phyloP scores from a whole-genome alignment of 1,284 basidiomycete species.

The Irpex rosettiformis region DNA sequence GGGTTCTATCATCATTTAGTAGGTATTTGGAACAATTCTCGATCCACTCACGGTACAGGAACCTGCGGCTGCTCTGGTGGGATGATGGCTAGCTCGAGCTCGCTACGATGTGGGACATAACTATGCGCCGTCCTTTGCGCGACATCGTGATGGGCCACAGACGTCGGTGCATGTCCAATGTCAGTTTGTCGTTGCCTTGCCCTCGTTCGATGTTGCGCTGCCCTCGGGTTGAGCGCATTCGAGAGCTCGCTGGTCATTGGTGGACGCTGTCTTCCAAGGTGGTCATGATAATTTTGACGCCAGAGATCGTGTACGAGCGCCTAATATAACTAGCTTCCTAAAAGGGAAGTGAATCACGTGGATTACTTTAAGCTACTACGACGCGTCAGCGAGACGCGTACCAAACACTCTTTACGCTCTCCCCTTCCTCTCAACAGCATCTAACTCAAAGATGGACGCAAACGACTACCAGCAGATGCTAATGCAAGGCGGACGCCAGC shows the following conservation, averaged over 20 bases:
- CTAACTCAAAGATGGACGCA: background rate
- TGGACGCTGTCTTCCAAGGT: background rate
- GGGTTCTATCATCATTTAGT: conserved; percentile 2
- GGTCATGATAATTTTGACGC: background rate
- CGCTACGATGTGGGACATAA: conserved; percentile 46
- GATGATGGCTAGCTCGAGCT: conserved; percentile 55
- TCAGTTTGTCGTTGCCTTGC: conserved; percentile 18
- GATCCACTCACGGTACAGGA: conserved; percentile 10
- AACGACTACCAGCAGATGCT: conserved; percentile 50
- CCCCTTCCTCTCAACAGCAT: conserved; percentile 7
- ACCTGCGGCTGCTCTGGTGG: conserved; percentile 33
- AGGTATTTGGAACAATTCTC: conserved; percentile 4
- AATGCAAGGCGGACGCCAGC: conserved; percentile 35
- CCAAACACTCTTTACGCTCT: conserved; percentile 7
- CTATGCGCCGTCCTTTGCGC: background rate
- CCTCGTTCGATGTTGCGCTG: conserved; percentile 36
- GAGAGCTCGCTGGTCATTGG: conserved; percentile 60
- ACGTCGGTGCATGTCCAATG: background rate
- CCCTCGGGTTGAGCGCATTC: conserved; percentile 69
- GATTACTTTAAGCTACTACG: too few relatives aligned
- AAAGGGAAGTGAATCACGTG: background rate
- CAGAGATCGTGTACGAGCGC: background rate
- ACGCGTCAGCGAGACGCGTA: background rate
- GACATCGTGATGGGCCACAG: background rate
- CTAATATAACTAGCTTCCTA: background rate